These are phyloP conservation scores for Aaosphaeria arxii DNA, from an alignment of 2,329 filamentous ascomycete species.

Conservation along the genomic window DNA sequence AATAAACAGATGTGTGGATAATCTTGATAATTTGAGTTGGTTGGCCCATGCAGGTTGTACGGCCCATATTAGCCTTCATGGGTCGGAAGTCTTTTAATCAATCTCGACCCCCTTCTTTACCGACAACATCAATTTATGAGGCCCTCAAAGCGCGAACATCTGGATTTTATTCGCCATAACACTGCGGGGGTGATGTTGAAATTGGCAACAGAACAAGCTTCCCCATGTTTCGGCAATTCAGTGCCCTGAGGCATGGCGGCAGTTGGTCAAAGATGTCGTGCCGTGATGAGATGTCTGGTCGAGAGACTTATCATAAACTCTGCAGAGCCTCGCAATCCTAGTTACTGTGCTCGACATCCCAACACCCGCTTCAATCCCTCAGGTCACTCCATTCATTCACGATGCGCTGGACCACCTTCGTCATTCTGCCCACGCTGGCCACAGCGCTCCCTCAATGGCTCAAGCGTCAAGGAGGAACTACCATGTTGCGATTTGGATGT, in stretches of 20 bases:
- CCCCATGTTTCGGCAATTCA: conserved; percentile 6
- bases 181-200: background rate
- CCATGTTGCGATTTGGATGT: conserved; percentile 34
- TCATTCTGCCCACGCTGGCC: conserved; percentile 17
- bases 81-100: background rate
- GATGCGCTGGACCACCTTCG: conserved; percentile 20
- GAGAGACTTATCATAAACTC: background rate
- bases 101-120: too few relatives aligned
- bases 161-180: background rate
- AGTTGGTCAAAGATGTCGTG: conserved; percentile 7
- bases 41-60: background rate
- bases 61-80: background rate
- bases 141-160: background rate
- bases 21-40: background rate
- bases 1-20: background rate
- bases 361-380: background rate
- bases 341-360: background rate
- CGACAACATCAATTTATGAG: too few relatives aligned
- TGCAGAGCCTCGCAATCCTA: background rate
- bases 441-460: conserved; percentile 12
- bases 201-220: conserved; percentile 5
- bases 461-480: conserved; percentile 18
- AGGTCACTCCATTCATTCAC: conserved; percentile 7
- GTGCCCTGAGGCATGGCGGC: conserved; percentile 4
- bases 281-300: background rate